These are phyloP conservation scores for Emericellopsis terricola DNA, from an alignment of 495 filamentous ascomycete species.

Conservation along the genomic window DNA sequence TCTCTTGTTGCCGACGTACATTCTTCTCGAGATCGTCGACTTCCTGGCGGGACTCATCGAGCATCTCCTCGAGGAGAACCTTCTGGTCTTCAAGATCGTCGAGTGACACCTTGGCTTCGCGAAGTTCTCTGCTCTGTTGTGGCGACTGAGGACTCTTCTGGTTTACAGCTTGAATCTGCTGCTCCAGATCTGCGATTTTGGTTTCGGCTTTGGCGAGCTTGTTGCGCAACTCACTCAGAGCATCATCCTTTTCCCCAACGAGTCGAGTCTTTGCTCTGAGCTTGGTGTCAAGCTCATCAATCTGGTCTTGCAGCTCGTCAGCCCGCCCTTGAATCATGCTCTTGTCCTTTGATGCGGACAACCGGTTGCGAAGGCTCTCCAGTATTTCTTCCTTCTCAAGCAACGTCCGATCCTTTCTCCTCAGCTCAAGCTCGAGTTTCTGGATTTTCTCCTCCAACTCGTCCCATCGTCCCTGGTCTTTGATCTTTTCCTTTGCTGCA, in stretches of 20 bases:
- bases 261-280: slow-evolving; percentile 32
- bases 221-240: slow-evolving; percentile 20
- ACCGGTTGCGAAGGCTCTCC: no score
- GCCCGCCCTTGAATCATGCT: slow-evolving; percentile 39
- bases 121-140: no score
- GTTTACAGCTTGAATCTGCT: no score
- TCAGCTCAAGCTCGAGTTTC: slow-evolving; percentile 60
- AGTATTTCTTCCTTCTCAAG: no score
- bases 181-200: slow-evolving; percentile 57
- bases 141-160: no score
- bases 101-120: no score
- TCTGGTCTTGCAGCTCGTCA: slow-evolving; percentile 38
- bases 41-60: slow-evolving; percentile 58
- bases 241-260: slow-evolving; percentile 24
- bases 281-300: slow-evolving; percentile 39
- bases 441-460: slow-evolving; percentile 61
- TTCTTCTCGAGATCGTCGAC: slow-evolving; percentile 38
- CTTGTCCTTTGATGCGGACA: no score
- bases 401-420: no score
- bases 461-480: slow-evolving; percentile 37
- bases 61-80: slow-evolving; percentile 60
- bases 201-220: slow-evolving; percentile 45
- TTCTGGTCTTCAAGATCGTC: slow-evolving; percentile 86
- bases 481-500: no score
- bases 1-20: no score